Base-by-base conservation (phyloP, 371 early-diverging fungal species). In the Mortierella sp. region DNA sequence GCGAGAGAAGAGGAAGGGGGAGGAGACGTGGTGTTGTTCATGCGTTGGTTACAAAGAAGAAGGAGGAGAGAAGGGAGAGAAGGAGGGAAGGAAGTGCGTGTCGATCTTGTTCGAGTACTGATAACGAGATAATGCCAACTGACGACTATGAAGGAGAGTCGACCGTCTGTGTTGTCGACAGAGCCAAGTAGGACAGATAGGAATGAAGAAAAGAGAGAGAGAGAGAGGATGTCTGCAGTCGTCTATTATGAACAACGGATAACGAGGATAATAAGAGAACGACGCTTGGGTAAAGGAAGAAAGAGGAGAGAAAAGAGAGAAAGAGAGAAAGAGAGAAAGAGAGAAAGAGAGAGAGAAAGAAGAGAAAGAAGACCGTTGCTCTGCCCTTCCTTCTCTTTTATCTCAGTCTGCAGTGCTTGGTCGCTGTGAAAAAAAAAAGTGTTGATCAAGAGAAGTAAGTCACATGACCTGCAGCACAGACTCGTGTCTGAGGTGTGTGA, bases 11-110 rank as follows among this genome's bases (percentile, higher is more conserved):
- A 21, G 0, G 67, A 40, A 24, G 67, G 37, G 67, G 50, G 75
- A 40, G 76, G 76, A 34, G 76, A 57, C 31, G 28, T 50, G 76
- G 77, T 26, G 76, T 69, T 80, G 74, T 74, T 83, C 83, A 83
- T 83, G 31, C 69, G 77, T 69, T 72, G 48, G 40, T 72, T 64
- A 67, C 67, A 40, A 10, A 55, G 54, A 16, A 54, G 34, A 57
- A 70, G 40, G 48, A 51, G 43, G 50, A 48, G 34, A 51, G 43
- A 37, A 69, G 6, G 43, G 67, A 53, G 46, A 40, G 48, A 53
- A 44, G 46, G 6, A 50, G n/a, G 9, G 37, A 53, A 19, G 28
- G 57, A 11, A 14, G 26, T n/a, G n/a, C n/a, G n/a, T n/a, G n/a
- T n/a, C n/a, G n/a, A n/a, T n/a, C n/a, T n/a, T n/a, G 57, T 26